phyloP scores from a whole-genome alignment of 2,329 filamentous ascomycete species.

The Alternaria triticimaculans region DNA sequence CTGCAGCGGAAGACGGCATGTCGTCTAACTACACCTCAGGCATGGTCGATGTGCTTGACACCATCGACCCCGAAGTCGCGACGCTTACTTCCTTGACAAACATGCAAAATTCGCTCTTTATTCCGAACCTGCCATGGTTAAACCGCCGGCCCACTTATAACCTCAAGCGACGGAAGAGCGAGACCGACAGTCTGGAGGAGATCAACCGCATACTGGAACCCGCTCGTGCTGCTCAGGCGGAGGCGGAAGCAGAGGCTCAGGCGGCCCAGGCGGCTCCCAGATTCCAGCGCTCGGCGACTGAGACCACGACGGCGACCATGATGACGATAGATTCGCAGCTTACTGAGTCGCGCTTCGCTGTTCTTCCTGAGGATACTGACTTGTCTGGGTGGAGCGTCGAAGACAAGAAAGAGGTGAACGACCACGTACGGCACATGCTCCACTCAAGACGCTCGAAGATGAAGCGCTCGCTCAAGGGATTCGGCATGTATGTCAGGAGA shows the following conservation, averaged over 20 bases:
- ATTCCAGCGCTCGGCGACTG: slow-evolving; percentile 34
- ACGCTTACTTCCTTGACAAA: slow-evolving; percentile 86
- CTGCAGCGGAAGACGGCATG: slow-evolving; percentile 6
- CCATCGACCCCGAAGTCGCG: slow-evolving; percentile 80
- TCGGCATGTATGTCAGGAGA: slow-evolving; percentile 77
- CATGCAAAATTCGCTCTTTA: slow-evolving; percentile 86
- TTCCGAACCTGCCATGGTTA: slow-evolving; percentile 80
- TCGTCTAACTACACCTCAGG: slow-evolving; percentile 62
- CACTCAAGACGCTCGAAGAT: slow-evolving; percentile 81
- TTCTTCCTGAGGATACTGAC: slow-evolving; percentile 75
- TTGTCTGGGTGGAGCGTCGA: slow-evolving; percentile 77
- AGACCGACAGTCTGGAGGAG: slow-evolving; percentile 40
- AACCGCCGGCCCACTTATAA: slow-evolving; percentile 82
- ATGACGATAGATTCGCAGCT: slow-evolving; percentile 71
- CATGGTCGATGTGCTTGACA: slow-evolving; percentile 72
- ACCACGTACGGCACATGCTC: slow-evolving; percentile 86
- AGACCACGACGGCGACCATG: slow-evolving; percentile 46
- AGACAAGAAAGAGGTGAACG: slow-evolving; percentile 79
- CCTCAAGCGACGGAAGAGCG: slow-evolving; percentile 61
- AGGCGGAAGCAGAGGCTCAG: slow-evolving; percentile 14
- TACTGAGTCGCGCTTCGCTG: slow-evolving; percentile 76
- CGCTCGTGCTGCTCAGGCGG: slow-evolving; percentile 20
- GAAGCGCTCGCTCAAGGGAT: slow-evolving; percentile 79
- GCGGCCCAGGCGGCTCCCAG: slow-evolving; percentile 24
- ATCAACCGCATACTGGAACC: slow-evolving; percentile 38